Evolutionary conservation across 257 asterid species (phyloP), one percentile per base, ranked within the genome.

Genomic region (Anisodus acutangulus): DNA sequence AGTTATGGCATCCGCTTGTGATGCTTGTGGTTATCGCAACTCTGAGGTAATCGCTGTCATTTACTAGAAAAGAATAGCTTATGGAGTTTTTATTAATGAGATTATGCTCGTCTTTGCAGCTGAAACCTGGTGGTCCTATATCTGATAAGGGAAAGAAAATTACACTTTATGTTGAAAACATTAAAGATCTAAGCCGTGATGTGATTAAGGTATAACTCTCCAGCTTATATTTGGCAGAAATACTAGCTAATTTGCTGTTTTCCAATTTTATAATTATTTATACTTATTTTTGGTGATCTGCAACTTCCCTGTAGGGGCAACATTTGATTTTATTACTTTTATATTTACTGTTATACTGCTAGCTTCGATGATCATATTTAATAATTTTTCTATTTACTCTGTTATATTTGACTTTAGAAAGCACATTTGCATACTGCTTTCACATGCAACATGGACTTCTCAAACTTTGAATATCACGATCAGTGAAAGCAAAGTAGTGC

Each of bases 1-100:
- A 66, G 98, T 97, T 64, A 97, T 97, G 99, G 97, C 98, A 49
- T 88, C 98, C 67, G 63, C 97, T 59, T 97, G 98, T 85, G 99
- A 95, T 81, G 84, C 90, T 45, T 97, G 99, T 87, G 98, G 99
- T 80, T 97, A 95, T 84, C 95, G 98, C 41, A 97, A 88, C 87
- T 93, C 98, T 15, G 99, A 97, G 97, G 99, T 82, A 26, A 16
- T 64, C 26, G 2, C 47, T 78, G 63, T 53, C 63, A 51, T 5
- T 63, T 76, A 53, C 47, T 76, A 51, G 81, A 51, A 76, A 55
- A 8, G 47, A 76, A 53, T 78, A 13, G 16, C 47, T 26, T 78
- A 9, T 53, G 47, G 64, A 53, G 53, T 53, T 78, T 78, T 7
- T 78, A 16, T 10, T 53, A 59, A 55, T 83, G 84, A 17, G 84